Evolutionary conservation across 2,329 filamentous ascomycete genomes (phyloP).

Genomic region (Coleophoma cylindrospora): DNA sequence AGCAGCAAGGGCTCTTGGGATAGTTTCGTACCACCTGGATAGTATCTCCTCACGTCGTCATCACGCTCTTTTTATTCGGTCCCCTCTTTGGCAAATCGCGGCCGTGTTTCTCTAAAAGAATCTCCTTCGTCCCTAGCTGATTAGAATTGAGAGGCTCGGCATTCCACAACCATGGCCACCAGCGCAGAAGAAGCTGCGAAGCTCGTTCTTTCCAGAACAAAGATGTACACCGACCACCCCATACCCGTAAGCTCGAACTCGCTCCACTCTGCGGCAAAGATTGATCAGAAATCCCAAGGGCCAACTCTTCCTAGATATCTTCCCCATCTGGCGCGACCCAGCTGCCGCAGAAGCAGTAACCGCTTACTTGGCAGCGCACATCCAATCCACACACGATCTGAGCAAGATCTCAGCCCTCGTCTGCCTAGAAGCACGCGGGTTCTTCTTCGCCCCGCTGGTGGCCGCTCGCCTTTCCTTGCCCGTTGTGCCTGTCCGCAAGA

Average conservation of each 20-base stretch:
- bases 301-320: conserved; percentile 16
- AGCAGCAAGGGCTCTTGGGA: too few relatives aligned
- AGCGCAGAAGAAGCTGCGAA: conserved; percentile 9
- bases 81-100: too few relatives aligned
- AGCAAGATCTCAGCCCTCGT: conserved; percentile 47
- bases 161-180: neutral
- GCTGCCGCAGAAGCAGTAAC: conserved; percentile 13
- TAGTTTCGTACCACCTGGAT: too few relatives aligned
- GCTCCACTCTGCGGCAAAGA: neutral
- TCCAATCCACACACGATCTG: conserved; percentile 8
- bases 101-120: too few relatives aligned
- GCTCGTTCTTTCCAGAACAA: conserved; percentile 12
- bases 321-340: conserved; percentile 15
- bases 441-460: conserved; percentile 85
- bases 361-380: conserved; percentile 9
- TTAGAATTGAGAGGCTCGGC: too few relatives aligned
- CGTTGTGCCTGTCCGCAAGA: conserved; percentile 88
- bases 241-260: conserved; percentile 7
- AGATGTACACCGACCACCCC: conserved; percentile 13
- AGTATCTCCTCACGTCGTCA: too few relatives aligned
- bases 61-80: too few relatives aligned
- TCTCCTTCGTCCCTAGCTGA: too few relatives aligned
- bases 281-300: conserved; percentile 1
- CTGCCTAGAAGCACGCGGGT: conserved; percentile 86
- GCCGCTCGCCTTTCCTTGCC: conserved; percentile 74